phyloP scores from a whole-genome alignment of 805 yeast genomes.

The Lipomyces anomalus region DNA sequence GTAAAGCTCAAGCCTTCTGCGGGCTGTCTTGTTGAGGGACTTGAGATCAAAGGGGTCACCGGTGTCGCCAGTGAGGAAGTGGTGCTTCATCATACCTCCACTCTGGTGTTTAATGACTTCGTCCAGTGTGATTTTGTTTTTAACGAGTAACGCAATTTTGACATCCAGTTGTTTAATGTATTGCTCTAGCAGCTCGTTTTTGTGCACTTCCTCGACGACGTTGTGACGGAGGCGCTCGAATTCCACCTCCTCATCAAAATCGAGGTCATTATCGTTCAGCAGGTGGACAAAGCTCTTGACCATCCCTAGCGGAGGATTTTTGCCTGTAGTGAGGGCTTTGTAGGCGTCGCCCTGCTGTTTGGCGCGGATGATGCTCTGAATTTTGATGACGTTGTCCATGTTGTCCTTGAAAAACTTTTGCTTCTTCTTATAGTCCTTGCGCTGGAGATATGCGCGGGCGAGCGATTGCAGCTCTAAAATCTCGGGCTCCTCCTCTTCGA shows the following conservation, averaged over 20 bases:
- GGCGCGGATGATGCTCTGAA: slow-evolving; percentile 72
- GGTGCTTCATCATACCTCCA: slow-evolving; percentile 27
- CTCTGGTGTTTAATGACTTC: slow-evolving; percentile 49
- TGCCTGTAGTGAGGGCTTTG: slow-evolving; percentile 58
- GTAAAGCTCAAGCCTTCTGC: slow-evolving; percentile 55
- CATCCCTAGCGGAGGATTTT: slow-evolving; percentile 72
- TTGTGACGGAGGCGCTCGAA: slow-evolving; percentile 61
- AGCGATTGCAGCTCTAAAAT: slow-evolving; percentile 33
- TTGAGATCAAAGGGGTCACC: slow-evolving; percentile 35
- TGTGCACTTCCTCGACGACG: slow-evolving; percentile 62
- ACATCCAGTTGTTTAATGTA: slow-evolving; percentile 71
- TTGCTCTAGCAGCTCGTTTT: slow-evolving; percentile 65
- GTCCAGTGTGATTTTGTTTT: slow-evolving; percentile 71
- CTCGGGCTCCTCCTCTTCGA: slow-evolving; percentile 31
- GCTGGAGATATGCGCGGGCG: slow-evolving; percentile 32
- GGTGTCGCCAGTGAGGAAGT: slow-evolving; percentile 22
- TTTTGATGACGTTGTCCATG: slow-evolving; percentile 53
- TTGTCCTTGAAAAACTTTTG: slow-evolving; percentile 50
- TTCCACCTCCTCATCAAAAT: slow-evolving; percentile 67
- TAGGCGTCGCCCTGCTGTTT: slow-evolving; percentile 67
- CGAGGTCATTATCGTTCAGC: slow-evolving; percentile 64
- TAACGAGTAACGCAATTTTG: slow-evolving; percentile 70
- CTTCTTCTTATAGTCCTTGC: slow-evolving; percentile 27
- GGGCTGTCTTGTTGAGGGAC: slow-evolving; percentile 36
- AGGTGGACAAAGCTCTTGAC: slow-evolving; percentile 72